Evolutionary conservation across 768 basidiomycete species (phyloP).

Genomic region (Amanita rimosa): DNA sequence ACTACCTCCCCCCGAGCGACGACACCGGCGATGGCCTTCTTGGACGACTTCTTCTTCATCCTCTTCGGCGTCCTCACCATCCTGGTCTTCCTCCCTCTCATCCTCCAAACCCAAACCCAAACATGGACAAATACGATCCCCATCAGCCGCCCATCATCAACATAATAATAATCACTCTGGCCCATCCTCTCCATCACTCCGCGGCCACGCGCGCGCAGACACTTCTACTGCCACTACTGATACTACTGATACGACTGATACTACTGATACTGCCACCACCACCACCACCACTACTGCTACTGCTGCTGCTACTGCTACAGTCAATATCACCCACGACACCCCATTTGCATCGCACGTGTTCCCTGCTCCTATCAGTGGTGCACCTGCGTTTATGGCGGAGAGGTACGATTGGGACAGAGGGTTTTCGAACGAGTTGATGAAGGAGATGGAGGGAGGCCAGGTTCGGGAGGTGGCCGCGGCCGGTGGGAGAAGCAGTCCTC

Average conservation of each 20-base stretch:
- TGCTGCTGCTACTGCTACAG: too few species aligned
- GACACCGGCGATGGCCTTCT: background rate
- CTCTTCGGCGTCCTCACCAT: too few species aligned
- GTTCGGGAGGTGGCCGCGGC: background rate
- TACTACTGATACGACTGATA: too few species aligned
- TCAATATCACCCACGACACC: conserved; percentile 18
- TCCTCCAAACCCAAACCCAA: too few species aligned
- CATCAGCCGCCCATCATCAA: too few species aligned
- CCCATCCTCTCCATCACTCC: too few species aligned
- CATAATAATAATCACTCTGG: too few species aligned
- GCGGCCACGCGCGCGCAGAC: background rate
- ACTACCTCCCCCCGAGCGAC: background rate
- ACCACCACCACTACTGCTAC: too few species aligned
- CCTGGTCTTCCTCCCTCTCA: too few species aligned
- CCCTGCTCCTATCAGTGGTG: conserved; percentile 37
- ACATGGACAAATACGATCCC: conserved; percentile 10
- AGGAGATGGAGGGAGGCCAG: conserved; percentile 20
- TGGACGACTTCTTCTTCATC: too few species aligned
- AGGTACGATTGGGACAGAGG: conserved; percentile 58
- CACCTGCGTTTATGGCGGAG: conserved; percentile 63
- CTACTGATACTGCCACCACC: too few species aligned
- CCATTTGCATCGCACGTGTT: conserved; percentile 34
- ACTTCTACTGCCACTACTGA: too few species aligned
- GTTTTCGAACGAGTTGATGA: conserved; percentile 35
- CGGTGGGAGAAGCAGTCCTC: background rate